Base-by-base conservation (phyloP, 139 green algal genomes). In the Astrephomene gubernaculifera region DNA sequence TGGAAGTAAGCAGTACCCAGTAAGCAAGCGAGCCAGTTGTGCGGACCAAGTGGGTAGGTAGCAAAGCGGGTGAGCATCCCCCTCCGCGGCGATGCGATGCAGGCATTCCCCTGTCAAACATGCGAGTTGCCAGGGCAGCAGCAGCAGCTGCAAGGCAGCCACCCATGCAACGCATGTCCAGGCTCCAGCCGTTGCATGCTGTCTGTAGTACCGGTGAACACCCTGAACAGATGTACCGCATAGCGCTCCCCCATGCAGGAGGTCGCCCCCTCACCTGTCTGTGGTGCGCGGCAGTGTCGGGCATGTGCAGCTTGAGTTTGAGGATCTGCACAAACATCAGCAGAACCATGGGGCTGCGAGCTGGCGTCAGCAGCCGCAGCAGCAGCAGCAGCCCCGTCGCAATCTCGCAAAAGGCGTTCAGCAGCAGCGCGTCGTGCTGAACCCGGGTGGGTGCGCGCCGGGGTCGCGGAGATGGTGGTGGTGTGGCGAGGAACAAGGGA, bases 301-400 rank as follows among this genome's bases (percentile, higher is more conserved):
- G 78, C 63, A 84, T 24, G 33, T 84, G 78, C 38, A 84, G 63
- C 61, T 84, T 84, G 9, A 84, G 78, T 43, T 75, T 74, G 6
- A 84, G 78, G 33, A 84, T 84, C 63, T 84, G 78, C 21, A 22
- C n/a, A 33, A 67, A 74, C 43, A 84, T 75, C 2, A 84, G 0
- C 7, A 74, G 39, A 31, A 63, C 74, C 2, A 84, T 61, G 17
- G 65, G 44, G 41, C 43, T 75, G 53, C 78, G 63, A 10, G 43
- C 43, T 21, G 43, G 63, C 63, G 78, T 84, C 2, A 84, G 44
- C 22, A 84, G 78, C 61, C 65, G 63, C 31, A 45, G 5, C 63
- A 84, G 9, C 43, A 84, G 63, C 61, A 52, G 1, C 12, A 35
- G 10, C 8, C 1, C 31, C 21, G 78, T 74, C 22, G 27, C 63